Evolutionary conservation across 371 early-diverging fungal genomes (phyloP).

Genomic region (Dichotomocladium elegans): DNA sequence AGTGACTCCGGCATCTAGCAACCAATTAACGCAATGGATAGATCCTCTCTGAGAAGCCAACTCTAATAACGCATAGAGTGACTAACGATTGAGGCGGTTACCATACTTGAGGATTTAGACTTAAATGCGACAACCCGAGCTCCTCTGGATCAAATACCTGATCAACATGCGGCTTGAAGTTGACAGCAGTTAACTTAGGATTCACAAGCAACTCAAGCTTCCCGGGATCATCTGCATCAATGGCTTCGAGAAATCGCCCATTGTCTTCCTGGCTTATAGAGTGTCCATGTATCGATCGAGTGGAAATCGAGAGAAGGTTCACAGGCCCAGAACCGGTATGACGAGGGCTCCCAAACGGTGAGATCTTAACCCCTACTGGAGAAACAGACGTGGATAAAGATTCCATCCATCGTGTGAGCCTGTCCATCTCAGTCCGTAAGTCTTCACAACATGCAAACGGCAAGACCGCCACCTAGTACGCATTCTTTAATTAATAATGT

Average conservation of each 20-base stretch:
- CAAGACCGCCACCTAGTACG: slow-evolving; percentile 25
- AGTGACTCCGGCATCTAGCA: slow-evolving; percentile 34
- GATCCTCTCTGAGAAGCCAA: slow-evolving; percentile 52
- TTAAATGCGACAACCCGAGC: too few relatives aligned
- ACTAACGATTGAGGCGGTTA: too few relatives aligned
- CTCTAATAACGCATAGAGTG: slow-evolving; percentile 45
- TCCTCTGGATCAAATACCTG: slow-evolving; percentile 7
- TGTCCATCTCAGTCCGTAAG: slow-evolving; percentile 23
- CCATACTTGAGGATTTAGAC: too few relatives aligned
- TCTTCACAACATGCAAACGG: slow-evolving; percentile 28
- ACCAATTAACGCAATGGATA: slow-evolving; percentile 40
- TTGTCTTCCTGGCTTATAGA: neutral
- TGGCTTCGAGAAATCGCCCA: neutral
- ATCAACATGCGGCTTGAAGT: slow-evolving; percentile 1
- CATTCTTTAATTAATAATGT: too few relatives aligned
- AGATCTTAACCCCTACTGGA: too few relatives aligned
- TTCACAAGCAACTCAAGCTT: slow-evolving; percentile 1
- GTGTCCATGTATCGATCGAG: neutral
- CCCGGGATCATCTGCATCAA: slow-evolving; percentile 8
- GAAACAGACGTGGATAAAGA: neutral
- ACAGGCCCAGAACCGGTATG: slow-evolving; percentile 10
- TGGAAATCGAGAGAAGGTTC: slow-evolving; percentile 4
- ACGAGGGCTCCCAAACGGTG: too few relatives aligned
- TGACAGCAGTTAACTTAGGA: neutral
- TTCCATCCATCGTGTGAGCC: slow-evolving; percentile 25